Percentiles rank a stretch among this genome's conserved stretches.
These are phyloP conservation scores for Euphorbia peplus DNA, from an alignment of 345 rosid genomes.

Conservation along the genomic window DNA sequence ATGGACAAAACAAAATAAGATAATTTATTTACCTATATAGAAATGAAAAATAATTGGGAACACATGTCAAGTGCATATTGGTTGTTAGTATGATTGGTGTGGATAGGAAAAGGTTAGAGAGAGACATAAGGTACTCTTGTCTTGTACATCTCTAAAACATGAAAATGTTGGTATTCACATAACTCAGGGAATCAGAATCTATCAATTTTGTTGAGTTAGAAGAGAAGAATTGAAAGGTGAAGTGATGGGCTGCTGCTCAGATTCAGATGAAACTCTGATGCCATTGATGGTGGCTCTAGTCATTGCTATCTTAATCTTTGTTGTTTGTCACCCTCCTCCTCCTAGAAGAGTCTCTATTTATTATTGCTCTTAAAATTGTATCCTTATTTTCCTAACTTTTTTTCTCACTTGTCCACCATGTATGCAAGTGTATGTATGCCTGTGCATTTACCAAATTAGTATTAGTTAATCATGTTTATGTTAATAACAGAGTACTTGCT, in stretches of 20 bases:
- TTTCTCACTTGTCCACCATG: no score
- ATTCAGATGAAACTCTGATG: constrained; percentile 17
- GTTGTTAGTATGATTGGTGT: background rate
- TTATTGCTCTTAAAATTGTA: constrained; percentile 22
- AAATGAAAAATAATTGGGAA: background rate
- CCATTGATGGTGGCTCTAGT: constrained; percentile 25
- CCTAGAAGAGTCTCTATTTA: constrained; percentile 25
- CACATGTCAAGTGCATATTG: constrained; percentile 10
- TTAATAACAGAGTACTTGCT: no score
- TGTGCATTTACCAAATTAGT: no score
- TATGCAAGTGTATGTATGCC: no score
- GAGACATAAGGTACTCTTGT: no score
- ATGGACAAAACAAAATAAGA: no score
- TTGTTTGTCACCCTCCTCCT: constrained; percentile 25
- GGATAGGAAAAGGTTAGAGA: constrained; percentile 17
- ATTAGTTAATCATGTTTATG: no score
- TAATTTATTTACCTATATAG: no score
- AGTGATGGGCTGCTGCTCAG: constrained; percentile 41
- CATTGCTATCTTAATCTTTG: constrained; percentile 28
- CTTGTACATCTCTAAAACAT: background rate
- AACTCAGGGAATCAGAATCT: background rate
- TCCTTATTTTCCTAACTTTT: no score
- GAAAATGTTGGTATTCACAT: background rate
- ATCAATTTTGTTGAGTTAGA: background rate
- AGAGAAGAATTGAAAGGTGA: background rate